phyloP scores from a whole-genome alignment of 2,329 filamentous ascomycete species.

The Amauroascus verrucosus region DNA sequence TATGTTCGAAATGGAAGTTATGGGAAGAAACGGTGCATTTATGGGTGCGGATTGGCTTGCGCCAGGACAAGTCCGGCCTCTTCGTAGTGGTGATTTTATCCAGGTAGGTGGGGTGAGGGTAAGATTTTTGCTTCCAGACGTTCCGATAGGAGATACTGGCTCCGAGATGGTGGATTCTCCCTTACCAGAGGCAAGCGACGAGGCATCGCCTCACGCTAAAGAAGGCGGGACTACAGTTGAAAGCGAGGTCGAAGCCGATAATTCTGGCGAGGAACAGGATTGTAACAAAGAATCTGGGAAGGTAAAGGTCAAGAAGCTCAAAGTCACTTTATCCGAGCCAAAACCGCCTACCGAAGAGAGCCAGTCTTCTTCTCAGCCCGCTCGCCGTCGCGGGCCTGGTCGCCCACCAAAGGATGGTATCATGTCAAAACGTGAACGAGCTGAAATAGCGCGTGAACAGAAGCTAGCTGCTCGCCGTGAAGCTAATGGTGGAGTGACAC shows the following conservation, averaged over 20 bases:
- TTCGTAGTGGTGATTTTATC: conserved; percentile 50
- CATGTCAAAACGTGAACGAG: conserved; percentile 54
- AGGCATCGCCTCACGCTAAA: conserved; percentile 12
- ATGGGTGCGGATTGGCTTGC: conserved; percentile 43
- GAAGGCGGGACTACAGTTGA: conserved; percentile 24
- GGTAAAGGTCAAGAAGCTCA: conserved; percentile 23
- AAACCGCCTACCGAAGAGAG: conserved; percentile 20
- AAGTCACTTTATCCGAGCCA: conserved; percentile 23
- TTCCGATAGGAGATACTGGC: conserved; percentile 39
- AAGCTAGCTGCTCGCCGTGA: conserved; percentile 42
- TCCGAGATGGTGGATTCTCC: conserved; percentile 39
- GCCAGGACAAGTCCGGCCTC: conserved; percentile 38
- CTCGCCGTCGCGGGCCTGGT: conserved; percentile 45
- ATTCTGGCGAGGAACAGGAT: conserved; percentile 13
- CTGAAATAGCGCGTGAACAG: conserved; percentile 44
- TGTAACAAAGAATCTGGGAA: conserved; percentile 18
- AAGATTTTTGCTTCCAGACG: conserved; percentile 46
- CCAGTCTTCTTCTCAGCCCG: conserved; percentile 31
- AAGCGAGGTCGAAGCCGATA: conserved; percentile 13
- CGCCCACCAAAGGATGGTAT: conserved; percentile 57
- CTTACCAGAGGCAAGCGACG: conserved; percentile 11
- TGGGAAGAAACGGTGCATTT: conserved; percentile 50
- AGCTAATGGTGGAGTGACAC: conserved; percentile 39
- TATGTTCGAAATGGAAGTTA: conserved; percentile 49
- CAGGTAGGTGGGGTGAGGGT: conserved; percentile 50